phyloP scores from a whole-genome alignment of 306 rosid species.

The Medicago ruthenica region DNA sequence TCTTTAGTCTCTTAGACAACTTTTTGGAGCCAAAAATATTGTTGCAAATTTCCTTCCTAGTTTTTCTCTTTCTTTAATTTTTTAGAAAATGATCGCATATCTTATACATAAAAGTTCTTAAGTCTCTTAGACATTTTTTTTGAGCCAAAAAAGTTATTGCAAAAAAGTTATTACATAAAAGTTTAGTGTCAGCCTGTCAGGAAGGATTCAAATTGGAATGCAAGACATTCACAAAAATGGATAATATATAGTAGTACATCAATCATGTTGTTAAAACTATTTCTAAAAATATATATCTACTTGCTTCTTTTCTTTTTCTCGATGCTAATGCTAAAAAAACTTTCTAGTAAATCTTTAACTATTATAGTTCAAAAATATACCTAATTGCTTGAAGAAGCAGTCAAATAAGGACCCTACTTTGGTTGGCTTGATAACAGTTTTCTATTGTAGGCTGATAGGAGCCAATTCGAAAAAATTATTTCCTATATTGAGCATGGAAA shows the following conservation, averaged over 20 bases:
- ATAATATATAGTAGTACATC: neutral
- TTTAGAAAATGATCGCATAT: too few relatives aligned
- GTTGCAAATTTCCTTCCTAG: too few relatives aligned
- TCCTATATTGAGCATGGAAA: slow-evolving; percentile 77
- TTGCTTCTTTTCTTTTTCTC: too few relatives aligned
- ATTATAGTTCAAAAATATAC: neutral
- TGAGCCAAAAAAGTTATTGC: too few relatives aligned
- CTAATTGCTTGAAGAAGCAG: neutral
- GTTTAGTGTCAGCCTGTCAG: neutral
- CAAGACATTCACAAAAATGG: neutral
- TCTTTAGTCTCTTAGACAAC: too few relatives aligned
- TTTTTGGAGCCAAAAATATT: too few relatives aligned
- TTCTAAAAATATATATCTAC: neutral
- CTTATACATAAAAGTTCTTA: too few relatives aligned
- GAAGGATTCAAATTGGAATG: neutral
- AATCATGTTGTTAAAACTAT: neutral
- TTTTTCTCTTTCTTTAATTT: too few relatives aligned
- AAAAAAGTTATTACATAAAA: too few relatives aligned
- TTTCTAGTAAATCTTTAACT: neutral
- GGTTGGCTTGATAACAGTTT: neutral
- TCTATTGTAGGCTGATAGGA: slow-evolving; percentile 57
- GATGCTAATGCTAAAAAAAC: too few relatives aligned
- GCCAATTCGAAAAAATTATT: slow-evolving; percentile 65
- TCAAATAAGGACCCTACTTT: neutral
- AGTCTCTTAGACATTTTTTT: too few relatives aligned